Conservation (phyloP, 305 asterid genomes). For the Nicotiana rustica region DNA sequence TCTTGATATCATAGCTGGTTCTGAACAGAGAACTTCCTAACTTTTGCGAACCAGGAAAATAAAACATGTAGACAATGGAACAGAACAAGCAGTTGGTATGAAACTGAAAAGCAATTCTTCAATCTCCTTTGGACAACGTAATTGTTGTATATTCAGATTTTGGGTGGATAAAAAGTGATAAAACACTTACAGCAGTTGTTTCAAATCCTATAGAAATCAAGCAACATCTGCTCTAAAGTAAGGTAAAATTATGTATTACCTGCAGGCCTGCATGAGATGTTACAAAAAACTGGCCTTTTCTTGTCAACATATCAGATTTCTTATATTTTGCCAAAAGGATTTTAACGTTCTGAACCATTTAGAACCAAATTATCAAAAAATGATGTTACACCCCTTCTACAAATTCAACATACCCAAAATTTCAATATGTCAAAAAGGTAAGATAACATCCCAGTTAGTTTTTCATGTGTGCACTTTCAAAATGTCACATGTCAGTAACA, state of each 20-base stretch:
- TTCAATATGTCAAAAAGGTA: neutral
- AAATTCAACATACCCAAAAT: neutral
- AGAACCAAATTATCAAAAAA: neutral
- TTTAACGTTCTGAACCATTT: neutral
- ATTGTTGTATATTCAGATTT: neutral
- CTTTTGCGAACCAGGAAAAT: too few species aligned
- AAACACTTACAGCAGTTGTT: neutral
- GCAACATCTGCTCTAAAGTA: neutral
- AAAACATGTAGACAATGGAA: too few species aligned
- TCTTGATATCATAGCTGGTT: neutral
- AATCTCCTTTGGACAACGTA: neutral
- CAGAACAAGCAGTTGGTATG: neutral
- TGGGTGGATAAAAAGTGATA: neutral
- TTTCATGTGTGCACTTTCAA: neutral
- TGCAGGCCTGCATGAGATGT: slow-evolving; percentile 89
- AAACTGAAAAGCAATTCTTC: neutral
- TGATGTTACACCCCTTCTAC: neutral
- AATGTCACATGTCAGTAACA: neutral
- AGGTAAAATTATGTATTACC: slow-evolving; percentile 43
- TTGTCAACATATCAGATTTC: neutral
- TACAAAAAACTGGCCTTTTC: too few species aligned
- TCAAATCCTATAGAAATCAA: neutral
- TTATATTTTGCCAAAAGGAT: neutral
- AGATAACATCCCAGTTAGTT: neutral
- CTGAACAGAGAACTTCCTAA: neutral